Base-by-base conservation (phyloP, 2,329 filamentous ascomycete genomes). In the Pleomassaria siparia region DNA sequence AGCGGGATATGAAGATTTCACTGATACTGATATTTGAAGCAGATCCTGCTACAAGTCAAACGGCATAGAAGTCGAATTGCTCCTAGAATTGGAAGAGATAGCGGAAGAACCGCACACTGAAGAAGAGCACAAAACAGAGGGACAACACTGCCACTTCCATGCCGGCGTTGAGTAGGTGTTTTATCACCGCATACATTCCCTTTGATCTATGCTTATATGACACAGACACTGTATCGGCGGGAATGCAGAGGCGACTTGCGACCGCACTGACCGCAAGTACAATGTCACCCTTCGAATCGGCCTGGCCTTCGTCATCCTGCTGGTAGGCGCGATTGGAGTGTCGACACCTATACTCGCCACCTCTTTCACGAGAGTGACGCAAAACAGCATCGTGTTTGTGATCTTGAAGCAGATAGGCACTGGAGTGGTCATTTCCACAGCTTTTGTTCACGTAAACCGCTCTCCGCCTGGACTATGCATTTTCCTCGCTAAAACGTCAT, bases 341-440 rank as follows among this genome's bases (percentile, higher is more conserved):
- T 88, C 86, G 60, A 73, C 74, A 0, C 88, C 88, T 0, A 84
- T 91, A 36, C 58, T 89, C 16, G 72, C 88, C 18, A 76, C 78
- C 3, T 78, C 77, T 11, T 76, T 85, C 45, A 77, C 85, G 40
- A 78, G 80, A 3, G 67, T 75, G 25, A 79, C 76, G 1, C 59
- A 74, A 28, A 72, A 73, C 24, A 68, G 70, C 21, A 66, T 80
- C 5, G 58, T 81, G 10, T 83, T 89, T 58, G 80, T 82, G 3
- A 64, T 86, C 4, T 72, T 91, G 47, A 88, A 89, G 70, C 87
- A 78, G 45, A 88, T 89, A 55, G 86, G 86, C 2, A 88, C 86
- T 0, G 86, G 86, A 11, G 81, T 89, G 54, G 84, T 89, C 65
- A 80, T 89, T 32, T 82, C 86, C 0, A 89, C 86, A 0, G 86